Evolutionary conservation across 139 green algal species (phyloP).

Genomic region (Asterochloris erici): DNA sequence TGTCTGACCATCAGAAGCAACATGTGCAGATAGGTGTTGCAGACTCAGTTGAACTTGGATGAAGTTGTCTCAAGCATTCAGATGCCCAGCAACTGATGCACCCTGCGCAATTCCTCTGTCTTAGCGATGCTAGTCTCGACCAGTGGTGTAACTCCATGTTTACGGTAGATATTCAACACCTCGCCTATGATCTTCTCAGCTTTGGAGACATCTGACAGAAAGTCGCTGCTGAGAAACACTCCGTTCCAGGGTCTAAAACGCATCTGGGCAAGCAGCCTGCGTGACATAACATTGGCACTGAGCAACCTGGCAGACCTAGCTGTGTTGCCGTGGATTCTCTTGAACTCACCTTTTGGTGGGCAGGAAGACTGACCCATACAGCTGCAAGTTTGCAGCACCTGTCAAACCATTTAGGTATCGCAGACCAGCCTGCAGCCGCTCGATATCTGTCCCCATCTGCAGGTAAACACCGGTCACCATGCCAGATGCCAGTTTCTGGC

Average conservation of each 20-base stretch:
- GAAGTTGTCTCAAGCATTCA: no score
- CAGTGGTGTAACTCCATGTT: constrained; percentile 34
- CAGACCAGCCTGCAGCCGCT: constrained; percentile 26
- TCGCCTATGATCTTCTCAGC: constrained; percentile 33
- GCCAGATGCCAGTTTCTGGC: constrained; percentile 30
- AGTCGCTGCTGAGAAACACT: constrained; percentile 51
- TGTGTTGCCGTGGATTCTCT: background rate
- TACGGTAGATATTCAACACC: constrained; percentile 32
- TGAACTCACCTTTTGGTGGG: constrained; percentile 31
- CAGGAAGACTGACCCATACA: constrained; percentile 42
- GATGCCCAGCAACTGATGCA: no score
- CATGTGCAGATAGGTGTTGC: no score
- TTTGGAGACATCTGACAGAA: constrained; percentile 34
- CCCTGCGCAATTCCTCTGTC: constrained; percentile 16
- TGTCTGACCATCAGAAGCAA: no score
- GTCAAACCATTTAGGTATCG: constrained; percentile 2
- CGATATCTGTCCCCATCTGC: constrained; percentile 49
- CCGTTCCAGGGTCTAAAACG: constrained; percentile 50
- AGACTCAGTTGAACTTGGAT: no score
- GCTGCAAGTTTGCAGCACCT: background rate
- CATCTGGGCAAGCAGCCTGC: constrained; percentile 51
- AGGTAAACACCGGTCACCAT: constrained; percentile 28
- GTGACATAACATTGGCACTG: background rate
- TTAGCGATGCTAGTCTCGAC: constrained; percentile 34
- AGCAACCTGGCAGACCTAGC: background rate